Evolutionary conservation across 176 grass and related monocot genomes (phyloP), one percentile per base, ranked within the genome.

Genomic region (Puccinellia tenuiflora): DNA sequence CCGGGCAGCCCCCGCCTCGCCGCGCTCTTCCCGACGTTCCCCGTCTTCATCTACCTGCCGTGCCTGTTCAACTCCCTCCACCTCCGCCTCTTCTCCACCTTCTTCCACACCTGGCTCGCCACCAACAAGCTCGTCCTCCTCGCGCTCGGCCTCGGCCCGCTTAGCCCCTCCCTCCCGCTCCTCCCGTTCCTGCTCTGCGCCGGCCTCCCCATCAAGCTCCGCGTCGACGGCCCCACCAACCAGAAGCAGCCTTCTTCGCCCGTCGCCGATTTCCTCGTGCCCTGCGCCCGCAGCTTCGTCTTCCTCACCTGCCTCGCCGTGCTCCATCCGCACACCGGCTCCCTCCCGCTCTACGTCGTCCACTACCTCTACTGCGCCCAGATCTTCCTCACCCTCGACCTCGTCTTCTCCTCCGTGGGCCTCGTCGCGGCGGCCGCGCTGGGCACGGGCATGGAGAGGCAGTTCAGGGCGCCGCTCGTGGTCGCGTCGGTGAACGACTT

Each of bases 91-190:
- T 45, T 93, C 68, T 86, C 88, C 33, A 76, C 65, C 70, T 96
- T 96, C 94, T 96, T 93, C 84, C 94, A 93, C 72, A 90, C 83
- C 66, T 96, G 94, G 88, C 88, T 96, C 43, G 59, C 80, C 79
- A 3, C 72, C 77, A 93, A 93, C 81, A 96, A 91, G 71, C 91
- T 96, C 62, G 60, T 96, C 52, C 86, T 96, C n/a, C 94, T 96
- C 78, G 85, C 83, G 39, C 84, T 91, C 26, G 88, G 80, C 81
- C 48, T 65, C 53, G 88, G 90, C 69, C 94, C 94, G 3, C 88
- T 96, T 68, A 79, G 80, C 18, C 65, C 88, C 1, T 57, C 63
- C 75, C 88, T 96, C 40, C 86, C 88, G 6, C 53, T 96, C 78
- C 80, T 93, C 57, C 73, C 71, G 4, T 96, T 93, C 74, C 17